Conservation (phyloP, 2,329 filamentous ascomycete species). For the Fusarium phyllophilum region DNA sequence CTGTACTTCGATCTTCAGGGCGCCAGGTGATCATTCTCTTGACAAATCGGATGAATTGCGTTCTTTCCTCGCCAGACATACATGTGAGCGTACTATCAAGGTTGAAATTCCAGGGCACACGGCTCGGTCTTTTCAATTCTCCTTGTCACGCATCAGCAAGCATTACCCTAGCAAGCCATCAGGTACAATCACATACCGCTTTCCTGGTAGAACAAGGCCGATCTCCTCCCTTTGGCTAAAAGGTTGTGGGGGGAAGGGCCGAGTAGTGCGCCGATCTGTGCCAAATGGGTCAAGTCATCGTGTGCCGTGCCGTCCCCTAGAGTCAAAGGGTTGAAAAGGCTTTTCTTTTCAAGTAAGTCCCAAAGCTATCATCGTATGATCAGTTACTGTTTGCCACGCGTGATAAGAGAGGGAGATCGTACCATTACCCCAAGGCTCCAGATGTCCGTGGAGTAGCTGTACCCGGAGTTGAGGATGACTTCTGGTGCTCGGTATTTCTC, state of each 20-base stretch:
- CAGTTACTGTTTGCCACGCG: not conserved
- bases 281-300: constrained; percentile 7
- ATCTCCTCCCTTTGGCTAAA: not conserved
- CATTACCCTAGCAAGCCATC: not conserved
- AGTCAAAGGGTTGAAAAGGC: constrained; percentile 4
- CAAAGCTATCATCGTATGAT: constrained; percentile 1
- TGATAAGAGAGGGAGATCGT: not conserved
- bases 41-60: not conserved
- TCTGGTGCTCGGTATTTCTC: constrained; percentile 36
- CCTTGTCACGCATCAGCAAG: not conserved
- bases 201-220: not conserved
- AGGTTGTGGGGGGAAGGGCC: not conserved
- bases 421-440: constrained; percentile 43
- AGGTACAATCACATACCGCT: not conserved
- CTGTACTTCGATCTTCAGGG: not conserved
- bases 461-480: constrained; percentile 37
- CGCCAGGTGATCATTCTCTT: not conserved
- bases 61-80: not conserved
- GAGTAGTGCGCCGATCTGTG: constrained; percentile 10
- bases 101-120: not conserved
- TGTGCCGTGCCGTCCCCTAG: not conserved
- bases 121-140: not conserved
- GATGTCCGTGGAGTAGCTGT: constrained; percentile 31
- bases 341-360: constrained; percentile 16
- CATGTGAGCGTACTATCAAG: not conserved